Conservation (phyloP, 352 stramenopile genomes). For the Phytophthora citrophthora region DNA sequence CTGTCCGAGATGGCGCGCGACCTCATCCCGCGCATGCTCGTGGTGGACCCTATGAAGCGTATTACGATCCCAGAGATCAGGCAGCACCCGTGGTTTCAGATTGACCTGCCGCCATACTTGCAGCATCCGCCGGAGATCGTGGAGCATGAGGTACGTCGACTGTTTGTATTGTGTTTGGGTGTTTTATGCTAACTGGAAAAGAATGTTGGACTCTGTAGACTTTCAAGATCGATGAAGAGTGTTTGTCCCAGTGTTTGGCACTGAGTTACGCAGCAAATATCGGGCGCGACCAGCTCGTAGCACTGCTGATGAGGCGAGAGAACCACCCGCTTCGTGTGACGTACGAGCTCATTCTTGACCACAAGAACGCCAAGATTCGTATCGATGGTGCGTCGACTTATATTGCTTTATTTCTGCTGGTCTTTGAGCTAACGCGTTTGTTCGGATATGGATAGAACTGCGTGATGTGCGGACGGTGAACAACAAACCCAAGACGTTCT, state of each 20-base stretch:
- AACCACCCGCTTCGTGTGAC: constrained; percentile 90
- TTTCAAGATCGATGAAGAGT: constrained; percentile 85
- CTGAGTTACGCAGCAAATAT: constrained; percentile 59
- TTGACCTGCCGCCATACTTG: constrained; percentile 98
- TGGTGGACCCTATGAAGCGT: constrained; percentile 99
- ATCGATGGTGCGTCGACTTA: constrained; percentile 69
- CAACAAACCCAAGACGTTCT: constrained; percentile 84
- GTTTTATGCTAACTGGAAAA: neutral
- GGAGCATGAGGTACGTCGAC: constrained; percentile 90
- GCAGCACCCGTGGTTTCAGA: constrained; percentile 98
- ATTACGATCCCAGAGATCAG: constrained; percentile 99
- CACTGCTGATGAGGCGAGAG: constrained; percentile 62
- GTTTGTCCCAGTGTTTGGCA: constrained; percentile 62
- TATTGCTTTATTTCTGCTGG: neutral
- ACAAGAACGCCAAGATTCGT: constrained; percentile 96
- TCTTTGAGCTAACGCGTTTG: constrained; percentile 5
- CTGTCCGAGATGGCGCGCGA: constrained; percentile 95
- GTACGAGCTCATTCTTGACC: constrained; percentile 98
- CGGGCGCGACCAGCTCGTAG: constrained; percentile 63
- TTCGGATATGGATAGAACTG: constrained; percentile 50
- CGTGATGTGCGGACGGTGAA: constrained; percentile 72
- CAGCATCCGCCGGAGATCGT: constrained; percentile 95
- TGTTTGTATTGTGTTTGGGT: neutral
- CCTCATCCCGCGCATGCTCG: constrained; percentile 98
- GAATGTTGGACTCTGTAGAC: constrained; percentile 41